phyloP scores from a whole-genome alignment of 2,329 filamentous ascomycete genomes.

The Huntiella moniliformis region DNA sequence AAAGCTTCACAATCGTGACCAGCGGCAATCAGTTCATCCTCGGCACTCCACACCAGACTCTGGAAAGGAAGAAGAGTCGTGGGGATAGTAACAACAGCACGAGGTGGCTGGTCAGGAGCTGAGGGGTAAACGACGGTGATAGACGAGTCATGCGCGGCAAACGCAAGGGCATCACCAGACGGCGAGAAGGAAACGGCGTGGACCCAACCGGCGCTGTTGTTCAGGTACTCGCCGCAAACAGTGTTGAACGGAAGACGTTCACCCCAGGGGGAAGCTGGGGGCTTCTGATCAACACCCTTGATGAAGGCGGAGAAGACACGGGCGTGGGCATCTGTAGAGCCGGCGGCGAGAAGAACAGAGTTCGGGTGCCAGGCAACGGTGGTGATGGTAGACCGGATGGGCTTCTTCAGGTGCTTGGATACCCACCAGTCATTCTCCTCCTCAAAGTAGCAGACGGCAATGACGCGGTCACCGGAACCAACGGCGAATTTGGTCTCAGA shows the following conservation, averaged over 20 bases:
- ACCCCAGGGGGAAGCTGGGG: conserved; percentile 78
- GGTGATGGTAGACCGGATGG: conserved; percentile 91
- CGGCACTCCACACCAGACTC: conserved; percentile 78
- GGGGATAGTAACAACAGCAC: conserved; percentile 73
- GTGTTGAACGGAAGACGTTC: conserved; percentile 96
- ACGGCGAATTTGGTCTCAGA: conserved; percentile 96
- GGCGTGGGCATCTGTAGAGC: conserved; percentile 93
- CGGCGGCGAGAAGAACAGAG: conserved; percentile 81
- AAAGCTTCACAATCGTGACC: conserved; percentile 85
- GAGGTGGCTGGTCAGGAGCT: conserved; percentile 74
- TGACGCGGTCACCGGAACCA: conserved; percentile 83
- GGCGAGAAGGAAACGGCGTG: conserved; percentile 88
- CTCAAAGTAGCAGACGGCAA: conserved; percentile 96
- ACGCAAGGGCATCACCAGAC: conserved; percentile 79
- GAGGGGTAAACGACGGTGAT: conserved; percentile 91
- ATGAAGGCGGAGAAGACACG: conserved; percentile 90
- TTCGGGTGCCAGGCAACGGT: conserved; percentile 95
- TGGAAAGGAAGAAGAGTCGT: conserved; percentile 86
- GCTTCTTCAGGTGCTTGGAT: conserved; percentile 98
- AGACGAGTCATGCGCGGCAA: conserved; percentile 87
- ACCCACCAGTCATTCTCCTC: conserved; percentile 99
- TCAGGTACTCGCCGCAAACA: conserved; percentile 88
- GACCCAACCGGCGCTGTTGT: conserved; percentile 93
- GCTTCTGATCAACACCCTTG: conserved; percentile 78
- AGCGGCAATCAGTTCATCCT: conserved; percentile 85